Conservation (phyloP, 495 filamentous ascomycete genomes). For the Extremus antarcticus region DNA sequence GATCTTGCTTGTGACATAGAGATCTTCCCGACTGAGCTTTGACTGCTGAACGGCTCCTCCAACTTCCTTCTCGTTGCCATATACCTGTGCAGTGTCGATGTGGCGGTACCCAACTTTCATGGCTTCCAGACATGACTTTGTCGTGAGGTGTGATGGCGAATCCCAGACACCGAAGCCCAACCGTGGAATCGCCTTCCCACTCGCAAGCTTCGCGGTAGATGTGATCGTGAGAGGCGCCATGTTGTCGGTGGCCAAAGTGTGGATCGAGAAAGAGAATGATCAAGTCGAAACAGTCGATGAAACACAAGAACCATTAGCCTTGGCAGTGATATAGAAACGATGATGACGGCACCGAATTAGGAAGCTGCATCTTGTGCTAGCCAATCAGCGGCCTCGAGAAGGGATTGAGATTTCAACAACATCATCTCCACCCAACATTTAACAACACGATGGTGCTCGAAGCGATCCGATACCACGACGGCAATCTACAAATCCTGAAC, state of each 20-base stretch:
- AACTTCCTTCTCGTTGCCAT: conserved; percentile 56
- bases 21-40: conserved; percentile 42
- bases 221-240: conserved; percentile 33
- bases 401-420: background rate
- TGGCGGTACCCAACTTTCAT: conserved; percentile 56
- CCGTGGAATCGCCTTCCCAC: conserved; percentile 44
- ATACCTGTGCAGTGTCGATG: conserved; percentile 65
- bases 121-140: conserved; percentile 48
- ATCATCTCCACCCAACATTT: background rate
- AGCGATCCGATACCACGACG: conserved; percentile 75
- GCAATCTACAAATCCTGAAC: conserved; percentile 74
- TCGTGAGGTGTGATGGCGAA: conserved; percentile 40
- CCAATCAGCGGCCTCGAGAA: background rate
- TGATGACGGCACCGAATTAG: background rate
- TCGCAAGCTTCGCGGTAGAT: conserved; percentile 44
- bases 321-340: background rate
- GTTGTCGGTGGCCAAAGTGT: too few species aligned
- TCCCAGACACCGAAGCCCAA: conserved; percentile 71
- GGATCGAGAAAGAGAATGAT: too few species aligned
- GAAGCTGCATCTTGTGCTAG: background rate
- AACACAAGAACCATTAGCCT: background rate
- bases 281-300: background rate
- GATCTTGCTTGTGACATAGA: conserved; percentile 63
- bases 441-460: conserved; percentile 49
- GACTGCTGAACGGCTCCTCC: conserved; percentile 49